Percentiles rank a stretch among this genome's conserved stretches.
Conservation (phyloP, 257 asterid genomes). For the Thymus mandschuricus region DNA sequence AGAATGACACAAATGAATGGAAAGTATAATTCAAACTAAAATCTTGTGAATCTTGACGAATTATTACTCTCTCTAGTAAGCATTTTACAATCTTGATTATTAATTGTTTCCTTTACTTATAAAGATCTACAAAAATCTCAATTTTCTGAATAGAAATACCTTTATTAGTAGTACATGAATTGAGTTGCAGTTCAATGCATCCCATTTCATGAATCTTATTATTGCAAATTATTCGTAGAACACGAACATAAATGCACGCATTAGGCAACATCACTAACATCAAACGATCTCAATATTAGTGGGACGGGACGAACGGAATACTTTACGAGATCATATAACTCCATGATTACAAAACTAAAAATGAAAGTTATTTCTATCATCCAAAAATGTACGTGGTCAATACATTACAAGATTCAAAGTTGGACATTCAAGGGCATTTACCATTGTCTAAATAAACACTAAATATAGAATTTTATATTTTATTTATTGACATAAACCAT, state of each 20-base stretch:
- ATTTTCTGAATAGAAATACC: slow-evolving; percentile 4
- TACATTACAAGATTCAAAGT: neutral
- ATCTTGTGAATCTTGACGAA: neutral
- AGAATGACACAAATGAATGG: neutral
- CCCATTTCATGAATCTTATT: slow-evolving; percentile 2
- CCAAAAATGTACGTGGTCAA: neutral
- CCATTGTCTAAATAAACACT: neutral
- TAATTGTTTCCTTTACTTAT: neutral
- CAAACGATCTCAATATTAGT: too few species aligned
- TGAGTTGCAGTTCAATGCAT: neutral
- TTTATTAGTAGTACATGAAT: neutral
- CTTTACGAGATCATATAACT: neutral
- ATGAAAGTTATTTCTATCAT: neutral
- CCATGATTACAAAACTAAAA: neutral
- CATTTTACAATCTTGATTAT: neutral
- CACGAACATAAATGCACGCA: neutral
- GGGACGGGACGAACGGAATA: too few species aligned
- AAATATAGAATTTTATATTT: neutral
- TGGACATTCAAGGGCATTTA: neutral
- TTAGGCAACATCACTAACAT: neutral
- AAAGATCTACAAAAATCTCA: neutral
- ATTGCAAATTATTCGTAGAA: neutral
- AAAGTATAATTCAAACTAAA: neutral
- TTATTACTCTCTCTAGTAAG: neutral
- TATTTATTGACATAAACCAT: neutral